Percentiles rank a stretch among this genome's conserved stretches.
phyloP scores from a whole-genome alignment of 2,329 filamentous ascomycete species.

The Nemania sp. region DNA sequence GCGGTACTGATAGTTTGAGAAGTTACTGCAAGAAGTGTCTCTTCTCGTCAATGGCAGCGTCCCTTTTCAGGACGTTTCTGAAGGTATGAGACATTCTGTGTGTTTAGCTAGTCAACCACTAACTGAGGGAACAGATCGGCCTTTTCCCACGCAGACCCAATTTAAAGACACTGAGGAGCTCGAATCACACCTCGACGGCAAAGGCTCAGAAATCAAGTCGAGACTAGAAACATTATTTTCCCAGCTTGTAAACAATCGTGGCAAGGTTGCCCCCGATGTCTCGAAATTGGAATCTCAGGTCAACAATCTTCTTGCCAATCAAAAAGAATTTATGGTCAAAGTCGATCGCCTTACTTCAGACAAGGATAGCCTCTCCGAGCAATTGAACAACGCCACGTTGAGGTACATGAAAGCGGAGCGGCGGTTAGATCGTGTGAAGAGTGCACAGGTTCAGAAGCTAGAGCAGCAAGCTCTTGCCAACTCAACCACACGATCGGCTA shows the following conservation, averaged over 20 bases:
- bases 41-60: constrained; percentile 58
- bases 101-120: constrained; percentile 25
- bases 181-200: constrained; percentile 76
- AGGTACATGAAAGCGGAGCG: constrained; percentile 96
- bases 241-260: constrained; percentile 56
- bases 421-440: constrained; percentile 87
- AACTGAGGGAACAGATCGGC: constrained; percentile 48
- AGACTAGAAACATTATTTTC: constrained; percentile 73
- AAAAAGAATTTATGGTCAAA: constrained; percentile 80
- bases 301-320: constrained; percentile 73
- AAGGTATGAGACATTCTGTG: constrained; percentile 42
- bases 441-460: constrained; percentile 85
- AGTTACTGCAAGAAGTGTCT: constrained; percentile 69
- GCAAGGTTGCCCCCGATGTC: constrained; percentile 67
- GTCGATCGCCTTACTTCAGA: constrained; percentile 76
- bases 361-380: constrained; percentile 82
- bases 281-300: constrained; percentile 75
- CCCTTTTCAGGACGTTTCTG: constrained; percentile 47
- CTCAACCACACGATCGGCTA: constrained; percentile 54
- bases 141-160: constrained; percentile 61
- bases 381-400: constrained; percentile 84
- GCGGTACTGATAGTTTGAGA: constrained; percentile 19
- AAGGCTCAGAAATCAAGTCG: constrained; percentile 75
- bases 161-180: constrained; percentile 74
- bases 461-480: constrained; percentile 85